A percentile compares a stretch with the other conserved stretches of the same genome.
These are phyloP conservation scores for Alnus glutinosa DNA, from an alignment of 306 rosid genomes.

Conservation along the genomic window DNA sequence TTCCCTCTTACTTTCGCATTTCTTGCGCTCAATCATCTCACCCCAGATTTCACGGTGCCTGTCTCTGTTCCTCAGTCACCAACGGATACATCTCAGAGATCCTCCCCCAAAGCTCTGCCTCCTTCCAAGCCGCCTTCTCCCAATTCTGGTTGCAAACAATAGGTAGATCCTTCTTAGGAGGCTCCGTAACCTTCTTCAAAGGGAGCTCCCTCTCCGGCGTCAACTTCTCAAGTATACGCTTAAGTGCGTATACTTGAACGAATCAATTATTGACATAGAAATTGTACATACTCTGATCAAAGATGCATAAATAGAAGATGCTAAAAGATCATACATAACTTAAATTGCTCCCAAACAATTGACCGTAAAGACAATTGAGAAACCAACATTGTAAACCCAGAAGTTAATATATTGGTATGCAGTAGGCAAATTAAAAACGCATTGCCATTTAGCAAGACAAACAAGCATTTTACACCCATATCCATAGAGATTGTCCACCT, in stretches of 20 bases:
- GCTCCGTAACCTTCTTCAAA: no score
- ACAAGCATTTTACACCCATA: background rate
- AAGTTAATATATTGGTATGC: background rate
- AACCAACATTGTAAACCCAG: background rate
- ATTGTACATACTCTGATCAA: background rate
- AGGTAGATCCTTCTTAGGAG: no score
- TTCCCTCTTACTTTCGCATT: no score
- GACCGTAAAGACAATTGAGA: background rate
- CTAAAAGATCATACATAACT: background rate
- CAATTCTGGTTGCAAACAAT: no score
- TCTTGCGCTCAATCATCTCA: no score
- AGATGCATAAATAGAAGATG: background rate
- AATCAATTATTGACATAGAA: background rate
- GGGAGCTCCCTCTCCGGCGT: no score
- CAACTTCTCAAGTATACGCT: no score
- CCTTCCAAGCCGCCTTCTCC: no score
- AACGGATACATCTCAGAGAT: no score
- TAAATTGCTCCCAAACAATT: background rate
- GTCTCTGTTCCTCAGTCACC: no score
- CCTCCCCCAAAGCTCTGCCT: no score
- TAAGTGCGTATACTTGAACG: background rate
- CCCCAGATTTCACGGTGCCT: no score
- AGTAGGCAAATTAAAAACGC: background rate
- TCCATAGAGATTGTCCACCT: constrained; percentile 1
- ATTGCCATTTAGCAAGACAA: background rate